phyloP scores from a whole-genome alignment of 78 protist genomes.

The Creolimax fragrantissima region DNA sequence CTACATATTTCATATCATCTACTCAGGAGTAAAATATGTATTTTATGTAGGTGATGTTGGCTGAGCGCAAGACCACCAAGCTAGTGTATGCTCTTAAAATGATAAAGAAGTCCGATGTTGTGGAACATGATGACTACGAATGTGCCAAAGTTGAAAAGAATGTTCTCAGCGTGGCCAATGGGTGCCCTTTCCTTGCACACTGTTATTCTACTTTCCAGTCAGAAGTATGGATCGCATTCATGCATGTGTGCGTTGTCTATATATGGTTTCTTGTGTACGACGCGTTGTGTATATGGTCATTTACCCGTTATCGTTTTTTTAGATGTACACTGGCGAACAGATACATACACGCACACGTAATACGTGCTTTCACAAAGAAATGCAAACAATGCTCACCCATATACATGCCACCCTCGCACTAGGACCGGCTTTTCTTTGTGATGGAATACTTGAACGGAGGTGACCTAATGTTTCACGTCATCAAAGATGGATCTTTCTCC shows the following conservation, averaged over 20 bases:
- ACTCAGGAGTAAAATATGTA: too few species aligned
- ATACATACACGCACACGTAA: too few species aligned
- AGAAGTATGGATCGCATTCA: too few species aligned
- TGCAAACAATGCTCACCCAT: too few species aligned
- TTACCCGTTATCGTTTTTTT: too few species aligned
- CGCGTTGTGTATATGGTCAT: too few species aligned
- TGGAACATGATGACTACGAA: conserved; percentile 22
- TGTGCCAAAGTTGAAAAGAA: conserved; percentile 10
- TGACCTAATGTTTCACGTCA: conserved; percentile 79
- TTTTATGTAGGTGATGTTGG: conserved; percentile 16
- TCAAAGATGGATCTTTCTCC: conserved; percentile 51
- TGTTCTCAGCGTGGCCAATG: conserved; percentile 4
- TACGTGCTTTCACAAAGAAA: too few species aligned
- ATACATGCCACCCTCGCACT: too few species aligned
- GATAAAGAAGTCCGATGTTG: conserved; percentile 13
- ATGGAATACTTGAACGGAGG: conserved; percentile 61
- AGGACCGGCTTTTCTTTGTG: conserved; percentile 31
- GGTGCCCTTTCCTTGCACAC: conserved; percentile 1
- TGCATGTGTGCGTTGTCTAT: too few species aligned
- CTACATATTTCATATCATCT: too few species aligned
- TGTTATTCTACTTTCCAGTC: conserved; percentile 22
- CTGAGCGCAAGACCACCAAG: neutral
- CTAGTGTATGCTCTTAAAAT: conserved; percentile 3
- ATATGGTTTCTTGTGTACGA: too few species aligned
- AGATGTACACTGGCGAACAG: too few species aligned